These are phyloP conservation scores for Malassezia globosa DNA, from an alignment of 1,284 basidiomycete genomes.

Conservation along the genomic window DNA sequence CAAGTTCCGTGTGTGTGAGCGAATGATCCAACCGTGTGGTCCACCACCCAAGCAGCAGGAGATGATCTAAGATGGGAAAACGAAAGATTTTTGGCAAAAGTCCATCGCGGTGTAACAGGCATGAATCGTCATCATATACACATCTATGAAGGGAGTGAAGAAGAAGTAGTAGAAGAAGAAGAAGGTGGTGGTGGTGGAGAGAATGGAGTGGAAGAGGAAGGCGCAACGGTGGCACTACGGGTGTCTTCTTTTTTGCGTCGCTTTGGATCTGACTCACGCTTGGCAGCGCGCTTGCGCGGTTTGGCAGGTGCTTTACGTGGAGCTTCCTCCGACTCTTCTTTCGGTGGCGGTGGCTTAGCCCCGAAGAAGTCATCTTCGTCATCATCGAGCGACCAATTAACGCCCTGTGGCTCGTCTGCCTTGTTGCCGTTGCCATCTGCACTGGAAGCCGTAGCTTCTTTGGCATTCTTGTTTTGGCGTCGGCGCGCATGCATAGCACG, in stretches of 20 bases:
- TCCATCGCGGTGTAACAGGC: background rate
- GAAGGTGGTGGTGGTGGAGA: background rate
- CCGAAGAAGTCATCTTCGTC: constrained; percentile 47
- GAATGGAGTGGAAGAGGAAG: too few relatives aligned
- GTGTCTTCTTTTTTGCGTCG: constrained; percentile 6
- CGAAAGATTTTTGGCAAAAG: background rate
- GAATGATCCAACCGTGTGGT: constrained; percentile 96
- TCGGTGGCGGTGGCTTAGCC: constrained; percentile 25
- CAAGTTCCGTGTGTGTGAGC: constrained; percentile 92
- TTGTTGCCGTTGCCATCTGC: too few relatives aligned
- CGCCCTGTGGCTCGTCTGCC: too few relatives aligned
- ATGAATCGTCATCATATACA: too few relatives aligned
- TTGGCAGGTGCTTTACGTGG: too few relatives aligned
- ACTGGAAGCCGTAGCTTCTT: constrained; percentile 14
- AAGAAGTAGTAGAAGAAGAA: background rate
- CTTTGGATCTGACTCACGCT: constrained; percentile 7
- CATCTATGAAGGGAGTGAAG: too few relatives aligned
- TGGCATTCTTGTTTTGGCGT: constrained; percentile 28
- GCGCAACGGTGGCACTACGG: too few relatives aligned
- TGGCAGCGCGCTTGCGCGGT: constrained; percentile 14
- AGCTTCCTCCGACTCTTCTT: constrained; percentile 25
- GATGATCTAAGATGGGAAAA: background rate
- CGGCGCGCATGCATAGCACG: constrained; percentile 40
- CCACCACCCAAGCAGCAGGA: constrained; percentile 64
- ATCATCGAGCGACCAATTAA: constrained; percentile 39